A percentile compares a stretch with the other conserved stretches of the same genome.
Conservation (phyloP, 768 basidiomycete genomes). For the Lactarius deliciosus region DNA sequence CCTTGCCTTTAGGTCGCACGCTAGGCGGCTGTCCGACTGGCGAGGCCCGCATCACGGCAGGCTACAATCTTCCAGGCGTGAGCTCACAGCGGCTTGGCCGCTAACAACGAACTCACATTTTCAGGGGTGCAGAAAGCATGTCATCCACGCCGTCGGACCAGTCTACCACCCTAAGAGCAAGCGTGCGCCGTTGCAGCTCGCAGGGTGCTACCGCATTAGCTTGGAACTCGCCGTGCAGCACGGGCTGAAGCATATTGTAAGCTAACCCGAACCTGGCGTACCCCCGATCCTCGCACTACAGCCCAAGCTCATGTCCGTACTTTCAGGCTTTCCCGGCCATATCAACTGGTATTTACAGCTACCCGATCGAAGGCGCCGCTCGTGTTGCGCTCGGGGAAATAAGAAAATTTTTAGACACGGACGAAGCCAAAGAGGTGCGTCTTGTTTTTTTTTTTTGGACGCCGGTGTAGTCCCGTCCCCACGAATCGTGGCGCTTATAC, state of each 20-base stretch:
- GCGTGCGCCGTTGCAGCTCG: conserved; percentile 53
- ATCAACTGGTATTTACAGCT: conserved; percentile 77
- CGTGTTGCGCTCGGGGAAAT: conserved; percentile 62
- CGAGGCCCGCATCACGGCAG: conserved; percentile 75
- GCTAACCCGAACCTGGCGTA: conserved; percentile 29
- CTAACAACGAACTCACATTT: background rate
- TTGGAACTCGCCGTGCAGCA: conserved; percentile 61
- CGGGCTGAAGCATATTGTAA: conserved; percentile 61
- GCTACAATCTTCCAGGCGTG: conserved; percentile 76
- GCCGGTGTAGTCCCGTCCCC: background rate
- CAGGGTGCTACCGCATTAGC: conserved; percentile 67
- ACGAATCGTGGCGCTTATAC: background rate
- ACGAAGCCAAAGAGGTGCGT: conserved; percentile 43
- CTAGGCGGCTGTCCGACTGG: conserved; percentile 71
- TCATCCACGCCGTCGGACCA: conserved; percentile 85
- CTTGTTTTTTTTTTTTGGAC: conserved; percentile 3
- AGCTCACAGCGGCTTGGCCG: conserved; percentile 34
- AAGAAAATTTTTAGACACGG: conserved; percentile 56
- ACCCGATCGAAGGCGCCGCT: conserved; percentile 73
- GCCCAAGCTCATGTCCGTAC: too few species aligned
- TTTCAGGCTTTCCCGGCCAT: conserved; percentile 75
- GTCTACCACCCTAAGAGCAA: conserved; percentile 49
- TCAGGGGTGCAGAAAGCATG: conserved; percentile 49
- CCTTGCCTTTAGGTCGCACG: conserved; percentile 43
- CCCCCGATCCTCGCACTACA: background rate